Base-by-base conservation (phyloP, 1,284 basidiomycete genomes). In the Porogramme epimiltina region DNA sequence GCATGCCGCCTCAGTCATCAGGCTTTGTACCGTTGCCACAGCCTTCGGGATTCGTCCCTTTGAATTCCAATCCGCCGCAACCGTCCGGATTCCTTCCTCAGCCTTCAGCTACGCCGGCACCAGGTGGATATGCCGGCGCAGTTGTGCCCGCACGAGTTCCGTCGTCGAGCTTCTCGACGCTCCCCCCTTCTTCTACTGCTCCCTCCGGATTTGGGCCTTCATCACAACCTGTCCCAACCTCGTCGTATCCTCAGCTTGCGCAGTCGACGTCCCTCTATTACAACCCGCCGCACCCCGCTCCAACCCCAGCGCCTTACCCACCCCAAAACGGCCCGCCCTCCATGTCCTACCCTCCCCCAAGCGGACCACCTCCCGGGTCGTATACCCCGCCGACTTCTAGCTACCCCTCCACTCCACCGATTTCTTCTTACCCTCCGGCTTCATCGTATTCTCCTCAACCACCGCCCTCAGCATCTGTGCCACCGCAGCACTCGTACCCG, bases 1-100 rank as follows among this genome's bases (percentile, higher is more conserved):
- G 84, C 59, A 70, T 89, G 54, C 85, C 87, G 18, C 64, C 80
- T 1, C 71, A 81, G 16, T 82, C 85, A 0, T 87, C 88, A 16
- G 87, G 87, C n/a, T 90, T 89, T 60, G 70, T 80, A 53, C 68
- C 70, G 15, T 58, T 72, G 23, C 60, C 64, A 6, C 62, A 64
- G 20, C 61, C 70, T 10, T 70, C 70, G 15, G 62, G 68, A 11
- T 69, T 71, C 45, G 52, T 64, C 4, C 58, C 67, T 8, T 42
- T 68, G 15, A 55, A 61, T 40, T 59, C 66, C 19, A 75, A 76
- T 60, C 64, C 71, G n/a, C 74, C 79, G 9, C 80, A 84, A 46
- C 70, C 76, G 20, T 73, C 76, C 26, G 69, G 74, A 26, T 79
- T 82, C 62, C 63, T 65, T 6, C 71, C 73, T 13, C 65, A 70